Evolutionary conservation across 1,284 basidiomycete species (phyloP), one percentile per base, ranked within the genome.

Genomic region (Ceratobasidium sp.): DNA sequence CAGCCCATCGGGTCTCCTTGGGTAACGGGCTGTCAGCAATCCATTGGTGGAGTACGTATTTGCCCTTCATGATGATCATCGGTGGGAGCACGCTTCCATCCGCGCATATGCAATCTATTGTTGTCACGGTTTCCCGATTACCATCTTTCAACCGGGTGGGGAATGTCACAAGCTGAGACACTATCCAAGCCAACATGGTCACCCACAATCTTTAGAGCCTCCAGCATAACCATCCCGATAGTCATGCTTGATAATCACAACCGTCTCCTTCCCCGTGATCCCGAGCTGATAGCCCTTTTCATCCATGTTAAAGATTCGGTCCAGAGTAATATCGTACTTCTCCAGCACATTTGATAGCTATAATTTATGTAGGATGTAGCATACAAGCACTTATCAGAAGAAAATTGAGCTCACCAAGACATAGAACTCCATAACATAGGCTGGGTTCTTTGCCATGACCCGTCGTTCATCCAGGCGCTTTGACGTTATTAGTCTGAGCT

Each of bases 211-310:
- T 52, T 69, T 69, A 32, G 52, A 37, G 4, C 67, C 51, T 1
- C 67, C 67, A 37, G 67, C 51, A 11, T 57, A 56, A 4, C 52
- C 67, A 69, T 56, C 25, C 15, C 51, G 29, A 44, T 37, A 40
- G 11, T 51, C 40, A 8, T 52, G 66, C 22, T 40, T 22, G 7
- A 44, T 37, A 22, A 69, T 43, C 7, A 69, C 52, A 56, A 69
- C 67, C n/a, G 2, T 56, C 34, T 69, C 67, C 5, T 44, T 54
- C 7, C 67, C 67, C 15, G 34, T 54, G 7, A 69, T 56, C 9
- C 74, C 74, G 17, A 66, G 34, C 64, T 67, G 62, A 19, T 32
- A 76, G 3, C 74, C 62, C 40, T 76, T 76, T 46, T 76, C 64
- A 37, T 76, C 74, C 61, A 67, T 67, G 44, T 76, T 76, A 22